Evolutionary conservation across 1,284 basidiomycete species (phyloP), one percentile per base, ranked within the genome.

Genomic region (Laetiporus sulphureus): DNA sequence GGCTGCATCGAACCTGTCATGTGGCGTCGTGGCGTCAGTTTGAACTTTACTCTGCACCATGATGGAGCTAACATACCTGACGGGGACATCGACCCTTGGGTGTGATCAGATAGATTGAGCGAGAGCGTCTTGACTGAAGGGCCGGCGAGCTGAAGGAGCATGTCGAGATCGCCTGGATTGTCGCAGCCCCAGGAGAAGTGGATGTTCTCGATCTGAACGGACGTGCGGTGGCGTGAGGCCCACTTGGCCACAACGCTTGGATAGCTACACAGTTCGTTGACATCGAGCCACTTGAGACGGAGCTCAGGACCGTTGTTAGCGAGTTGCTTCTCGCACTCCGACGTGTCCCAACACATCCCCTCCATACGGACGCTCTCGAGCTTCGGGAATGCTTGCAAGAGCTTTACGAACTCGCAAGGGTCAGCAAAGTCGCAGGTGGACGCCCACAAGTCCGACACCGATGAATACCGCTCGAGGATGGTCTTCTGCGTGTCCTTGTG

Each of bases 161-260:
- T 18, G 1, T 35, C 34, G 21, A 45, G 24, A 13, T 38, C 22
- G 16, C 25, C 24, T 6, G 39, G 38, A 24, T 41, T 31, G 7
- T 41, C 44, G 32, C 30, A 37, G 12, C 30, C 39, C 38, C 44
- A 45, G 5, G 44, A 20, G 31, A 45, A 32, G 25, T 45, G 44
- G 22, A 45, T 20, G 20, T 41, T 33, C 39, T 45, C 36, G 30
- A 41, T 33, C 15, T 21, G 6, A 13, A 45, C n/a, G 15, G 39
- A 18, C 20, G 19, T 34, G 12, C 37, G 27, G 21, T 40, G 18
- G 25, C 39, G 20, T n/a, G 18, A 27, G 8, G 44, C 44, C 44
- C 44, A 45, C 24, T 29, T 19, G 8, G 44, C 44, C 13, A 45
- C 31, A 22, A 41, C 19, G 31, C 31, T 33, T 3, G 44, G 44